phyloP scores from a whole-genome alignment of 2,329 filamentous ascomycete species.

The Endoconidiophora laricicola region DNA sequence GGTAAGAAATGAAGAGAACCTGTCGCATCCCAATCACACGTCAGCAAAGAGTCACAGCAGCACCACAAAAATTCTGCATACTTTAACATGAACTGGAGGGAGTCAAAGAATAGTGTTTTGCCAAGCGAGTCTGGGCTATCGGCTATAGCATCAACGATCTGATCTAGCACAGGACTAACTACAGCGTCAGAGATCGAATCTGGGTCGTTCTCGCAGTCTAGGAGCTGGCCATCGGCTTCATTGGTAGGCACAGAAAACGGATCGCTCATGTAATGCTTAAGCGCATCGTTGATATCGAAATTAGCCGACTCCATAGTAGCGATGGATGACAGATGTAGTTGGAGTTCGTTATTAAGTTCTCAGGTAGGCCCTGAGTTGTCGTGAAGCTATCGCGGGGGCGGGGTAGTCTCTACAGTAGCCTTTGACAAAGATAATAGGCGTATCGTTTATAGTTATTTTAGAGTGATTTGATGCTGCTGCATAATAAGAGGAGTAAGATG shows the following conservation, averaged over 20 bases:
- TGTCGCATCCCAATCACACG: conserved; percentile 40
- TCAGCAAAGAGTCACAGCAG: conserved; percentile 7
- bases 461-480: no score
- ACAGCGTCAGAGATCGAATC: conserved; percentile 63
- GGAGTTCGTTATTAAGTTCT: background rate
- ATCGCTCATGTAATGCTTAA: conserved; percentile 94
- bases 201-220: conserved; percentile 85
- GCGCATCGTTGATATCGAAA: conserved; percentile 92
- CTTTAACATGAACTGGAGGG: conserved; percentile 91
- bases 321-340: conserved; percentile 12
- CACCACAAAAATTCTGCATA: conserved; percentile 46
- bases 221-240: conserved; percentile 66
- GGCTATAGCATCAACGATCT: conserved; percentile 80
- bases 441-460: background rate
- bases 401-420: background rate
- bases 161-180: conserved; percentile 74
- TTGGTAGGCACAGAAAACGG: conserved; percentile 67
- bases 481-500: background rate
- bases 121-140: conserved; percentile 81
- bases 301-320: conserved; percentile 53
- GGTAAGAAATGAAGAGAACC: conserved; percentile 65
- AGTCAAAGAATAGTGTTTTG: conserved; percentile 69
- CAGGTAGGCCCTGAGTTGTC: background rate
- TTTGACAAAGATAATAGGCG: conserved; percentile 1
- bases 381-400: background rate